Base-by-base conservation (phyloP, 345 rosid species). In the Euphorbia lathyris region DNA sequence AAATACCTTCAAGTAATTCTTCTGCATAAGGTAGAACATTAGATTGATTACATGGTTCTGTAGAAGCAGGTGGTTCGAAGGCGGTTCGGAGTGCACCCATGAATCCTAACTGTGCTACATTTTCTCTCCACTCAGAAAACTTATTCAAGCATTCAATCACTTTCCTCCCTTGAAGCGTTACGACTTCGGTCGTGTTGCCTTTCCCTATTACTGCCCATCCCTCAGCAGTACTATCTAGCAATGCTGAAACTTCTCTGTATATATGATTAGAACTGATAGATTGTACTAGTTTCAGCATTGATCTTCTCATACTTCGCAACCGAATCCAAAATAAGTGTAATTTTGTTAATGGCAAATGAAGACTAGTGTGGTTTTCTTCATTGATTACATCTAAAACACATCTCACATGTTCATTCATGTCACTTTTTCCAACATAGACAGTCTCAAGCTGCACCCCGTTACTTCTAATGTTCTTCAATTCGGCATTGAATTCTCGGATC, bases 131-230 rank as follows among this genome's bases (percentile, higher is more conserved):
- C 51, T 71, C 68, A 11, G 70, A 68, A 72, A 83, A 80, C 74
- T 70, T 50, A 48, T 68, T 70, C 69, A 88, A 76, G 76, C 83
- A 81, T 66, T 80, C 82, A 64, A 65, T 55, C 22, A 79, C 34
- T 55, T 80, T 67, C n/a, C 38, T 72, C 16, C 88, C 89, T 67
- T 38, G 79, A 38, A 78, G 77, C 61, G 48, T 68, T 29, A 86
- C 26, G 6, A 83, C 56, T 50, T 64, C 87, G 56, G 76, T 67
- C 4, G 81, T 58, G 9, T 70, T 60, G 40, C 89, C 93, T n/a
- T 70, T 60, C 45, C 89, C 93, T n/a, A 88, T 63, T 7, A 86
- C 58, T 0, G 86, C 85, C 97, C 98, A 93, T n/a, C 89, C 91
- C 2, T 75, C 72, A 34, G 71, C 69, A 3, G 27, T 61, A 43